A percentile compares a stretch with the other conserved stretches of the same genome.
These are phyloP conservation scores for Monosporozyma unispora DNA, from an alignment of 805 yeast species.

Conservation along the genomic window DNA sequence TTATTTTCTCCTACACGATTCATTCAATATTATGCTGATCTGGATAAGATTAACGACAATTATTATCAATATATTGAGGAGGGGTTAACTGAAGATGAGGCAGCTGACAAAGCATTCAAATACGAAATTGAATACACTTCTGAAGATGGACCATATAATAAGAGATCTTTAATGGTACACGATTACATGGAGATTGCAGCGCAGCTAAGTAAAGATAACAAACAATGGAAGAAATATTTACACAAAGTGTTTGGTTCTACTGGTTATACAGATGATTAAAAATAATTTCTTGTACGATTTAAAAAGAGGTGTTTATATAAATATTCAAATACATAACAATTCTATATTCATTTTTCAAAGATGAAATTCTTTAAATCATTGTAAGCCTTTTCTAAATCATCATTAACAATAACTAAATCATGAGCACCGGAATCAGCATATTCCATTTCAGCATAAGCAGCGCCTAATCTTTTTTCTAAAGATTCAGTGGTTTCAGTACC, in stretches of 20 bases:
- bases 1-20: constrained; percentile 63
- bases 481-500: constrained; percentile 93
- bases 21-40: constrained; percentile 66
- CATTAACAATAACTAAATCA: constrained; percentile 82
- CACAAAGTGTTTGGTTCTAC: constrained; percentile 55
- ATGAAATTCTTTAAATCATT: constrained; percentile 69
- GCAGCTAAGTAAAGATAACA: constrained; percentile 40
- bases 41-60: constrained; percentile 38
- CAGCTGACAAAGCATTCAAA: constrained; percentile 37
- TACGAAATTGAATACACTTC: constrained; percentile 65
- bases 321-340: background rate
- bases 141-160: constrained; percentile 45
- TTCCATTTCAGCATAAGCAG: constrained; percentile 83
- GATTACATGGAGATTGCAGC: constrained; percentile 57
- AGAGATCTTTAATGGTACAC: constrained; percentile 48
- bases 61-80: constrained; percentile 39
- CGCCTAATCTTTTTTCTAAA: constrained; percentile 70
- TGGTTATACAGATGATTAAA: constrained; percentile 45
- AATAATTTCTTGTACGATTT: too few relatives aligned
- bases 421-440: constrained; percentile 88
- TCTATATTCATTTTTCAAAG: constrained; percentile 29
- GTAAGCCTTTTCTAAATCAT: constrained; percentile 85
- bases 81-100: constrained; percentile 54
- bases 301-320: too few relatives aligned
- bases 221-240: constrained; percentile 49